Base-by-base conservation (phyloP, 108 stramenopile species). In the Pseudonitzschia pungens region DNA sequence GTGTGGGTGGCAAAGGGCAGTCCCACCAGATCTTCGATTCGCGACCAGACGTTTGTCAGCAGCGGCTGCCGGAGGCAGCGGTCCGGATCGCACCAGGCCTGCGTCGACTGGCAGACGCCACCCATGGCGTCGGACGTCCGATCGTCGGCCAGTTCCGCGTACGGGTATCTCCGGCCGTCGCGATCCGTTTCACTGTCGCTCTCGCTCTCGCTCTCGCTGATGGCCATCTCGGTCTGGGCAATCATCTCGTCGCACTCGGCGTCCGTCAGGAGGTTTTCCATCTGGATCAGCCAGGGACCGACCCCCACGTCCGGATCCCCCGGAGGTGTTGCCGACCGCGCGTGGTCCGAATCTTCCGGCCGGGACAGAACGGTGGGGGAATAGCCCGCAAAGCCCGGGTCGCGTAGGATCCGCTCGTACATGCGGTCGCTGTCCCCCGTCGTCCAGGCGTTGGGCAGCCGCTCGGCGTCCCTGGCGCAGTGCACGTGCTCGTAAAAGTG, bases 61-160 rank as follows among this genome's bases (percentile, higher is more conserved):
- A 40, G 15, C 0, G 31, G 33, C 15, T 40, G 28, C 16, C 40
- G 15, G 33, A 62, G 36, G 36, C 60, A 62, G 32, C 40, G 60
- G 16, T 62, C 60, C 3, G 60, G 60, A 40, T 62, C 60, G 31
- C 60, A 62, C 60, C 60, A 62, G 33, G 60, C 60, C 60, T 62
- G 60, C 6, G 60, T 62, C 20, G 60, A 62, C 31, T 62, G 33
- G 36, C 60, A 62, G 18, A 33, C 60, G 5, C 32, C 32, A 20
- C n/a, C 32, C n/a, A 21, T 29, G 18, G 4, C 4, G 20, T 33
- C 33, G 20, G n/a, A 10, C 0, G 36, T 4, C n/a, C 15, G 27
- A 33, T 40, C 60, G 36, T 62, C 20, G 9, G 54, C 54, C 9
- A 55, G 9, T 10, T 11, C 24, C 9, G 54, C 2, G 2, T 11